Evolutionary conservation across 2,329 filamentous ascomycete species (phyloP), one percentile per base, ranked within the genome.

Genomic region (Chaetomium sp.): DNA sequence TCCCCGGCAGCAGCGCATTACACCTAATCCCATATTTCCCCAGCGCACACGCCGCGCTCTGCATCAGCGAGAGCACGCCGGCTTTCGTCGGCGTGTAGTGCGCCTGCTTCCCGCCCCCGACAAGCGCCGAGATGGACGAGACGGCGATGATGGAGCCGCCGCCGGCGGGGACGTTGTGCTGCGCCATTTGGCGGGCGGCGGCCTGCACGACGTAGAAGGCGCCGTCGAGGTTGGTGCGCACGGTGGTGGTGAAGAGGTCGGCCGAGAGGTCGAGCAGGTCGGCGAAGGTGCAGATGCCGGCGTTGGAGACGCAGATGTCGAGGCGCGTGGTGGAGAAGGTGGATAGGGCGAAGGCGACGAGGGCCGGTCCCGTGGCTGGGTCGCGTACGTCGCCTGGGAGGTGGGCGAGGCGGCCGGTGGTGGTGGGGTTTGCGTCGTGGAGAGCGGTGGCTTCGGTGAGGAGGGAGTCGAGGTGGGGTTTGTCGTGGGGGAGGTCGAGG

Each of bases 1-100:
- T 96, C 0, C 92, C 92, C 0, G 92, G 92, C 16, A 96, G 78
- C 62, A 96, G 77, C 1, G 92, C 91, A 75, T 96, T 96, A 75
- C 92, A 96, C 60, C 92, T 79, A 62, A 96, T 93, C 5, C 82
- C 81, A 75, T 95, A 85, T 72, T 86, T 84, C 0, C 92, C 92
- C 53, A 96, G 77, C 9, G 92, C 91, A n/a, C n/a, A n/a, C 38
- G 91, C 90, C 0, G 92, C 92, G 45, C 87, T 92, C 79, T 96
- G 92, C 86, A 96, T 95, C 53, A 96, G 81, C 55, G 87, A 90
- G 45, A 91, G 74, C 2, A 96, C 84, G 2, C 91, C 92, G 0
- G 92, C 92, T 77, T 96, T 96, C 19, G 92, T 96, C 10, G 92
- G 91, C 19, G 92, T 96, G 78, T 96, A 96, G 74, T 96, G 92